Conservation (phyloP, 2,329 filamentous ascomycete species). For the Phialophora expanda region DNA sequence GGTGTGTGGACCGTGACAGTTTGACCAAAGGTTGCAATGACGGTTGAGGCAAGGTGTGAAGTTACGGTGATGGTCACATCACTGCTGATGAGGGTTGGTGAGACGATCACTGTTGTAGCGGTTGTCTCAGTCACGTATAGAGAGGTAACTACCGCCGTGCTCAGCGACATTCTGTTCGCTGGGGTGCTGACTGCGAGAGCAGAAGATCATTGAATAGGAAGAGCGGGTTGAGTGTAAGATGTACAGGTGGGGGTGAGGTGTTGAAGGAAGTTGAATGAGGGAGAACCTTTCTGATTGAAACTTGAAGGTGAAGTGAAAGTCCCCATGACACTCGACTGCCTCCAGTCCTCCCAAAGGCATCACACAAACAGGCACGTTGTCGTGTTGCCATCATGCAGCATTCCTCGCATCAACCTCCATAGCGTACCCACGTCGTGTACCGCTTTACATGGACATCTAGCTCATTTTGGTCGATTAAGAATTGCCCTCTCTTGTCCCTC, state of each 20-base stretch:
- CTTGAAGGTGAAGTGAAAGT: neutral
- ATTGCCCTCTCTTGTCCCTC: neutral
- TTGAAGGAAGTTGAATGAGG: neutral
- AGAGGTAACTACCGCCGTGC: neutral
- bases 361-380: neutral
- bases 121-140: slow-evolving; percentile 18
- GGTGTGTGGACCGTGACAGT: slow-evolving; percentile 29
- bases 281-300: neutral
- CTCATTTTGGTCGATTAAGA: neutral
- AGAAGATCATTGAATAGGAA: neutral
- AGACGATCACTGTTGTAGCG: slow-evolving; percentile 13
- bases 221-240: neutral
- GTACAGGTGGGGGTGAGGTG: neutral
- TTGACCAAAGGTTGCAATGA: slow-evolving; percentile 28
- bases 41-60: slow-evolving; percentile 25
- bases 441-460: slow-evolving; percentile 4
- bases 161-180: neutral
- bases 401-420: slow-evolving; percentile 31
- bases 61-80: slow-evolving; percentile 27
- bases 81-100: slow-evolving; percentile 21
- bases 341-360: neutral
- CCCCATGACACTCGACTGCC: neutral
- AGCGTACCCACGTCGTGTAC: neutral
- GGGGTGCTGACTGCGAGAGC: neutral
- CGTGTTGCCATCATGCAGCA: neutral